phyloP scores from a whole-genome alignment of 73 alveolate species.

The Tetrahymena thermophila region DNA sequence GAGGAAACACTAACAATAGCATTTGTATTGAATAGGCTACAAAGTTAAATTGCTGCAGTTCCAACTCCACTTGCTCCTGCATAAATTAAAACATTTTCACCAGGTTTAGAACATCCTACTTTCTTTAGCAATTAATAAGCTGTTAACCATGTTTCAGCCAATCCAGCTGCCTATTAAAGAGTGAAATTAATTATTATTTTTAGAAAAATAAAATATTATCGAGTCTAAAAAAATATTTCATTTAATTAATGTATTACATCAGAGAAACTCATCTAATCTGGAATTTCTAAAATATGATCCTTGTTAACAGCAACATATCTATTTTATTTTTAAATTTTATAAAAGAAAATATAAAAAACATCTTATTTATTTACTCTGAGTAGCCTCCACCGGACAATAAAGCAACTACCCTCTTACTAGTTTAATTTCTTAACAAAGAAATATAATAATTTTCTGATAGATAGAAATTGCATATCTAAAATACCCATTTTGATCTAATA shows the following conservation, averaged over 20 bases:
- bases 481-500: conserved; percentile 10
- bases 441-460: background rate
- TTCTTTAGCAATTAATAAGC: conserved; percentile 48
- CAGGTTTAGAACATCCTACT: conserved; percentile 38
- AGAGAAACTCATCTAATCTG: conserved; percentile 38
- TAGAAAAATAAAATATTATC: background rate
- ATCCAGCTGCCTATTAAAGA: conserved; percentile 54
- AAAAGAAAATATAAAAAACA: background rate
- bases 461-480: background rate
- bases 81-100: conserved; percentile 49
- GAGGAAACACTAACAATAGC: conserved; percentile 63
- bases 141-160: conserved; percentile 68
- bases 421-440: background rate
- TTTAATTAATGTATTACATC: background rate
- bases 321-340: background rate
- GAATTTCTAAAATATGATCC: conserved; percentile 46
- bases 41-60: conserved; percentile 53
- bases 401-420: conserved; percentile 48
- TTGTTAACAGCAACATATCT: conserved; percentile 43
- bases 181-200: background rate
- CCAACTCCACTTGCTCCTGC: conserved; percentile 84
- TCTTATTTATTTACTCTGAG: conserved; percentile 25
- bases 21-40: conserved; percentile 54
- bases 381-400: conserved; percentile 75
- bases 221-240: background rate